These are phyloP conservation scores for Batkoa obscura DNA, from an alignment of 371 early-diverging fungal species.

Conservation along the genomic window DNA sequence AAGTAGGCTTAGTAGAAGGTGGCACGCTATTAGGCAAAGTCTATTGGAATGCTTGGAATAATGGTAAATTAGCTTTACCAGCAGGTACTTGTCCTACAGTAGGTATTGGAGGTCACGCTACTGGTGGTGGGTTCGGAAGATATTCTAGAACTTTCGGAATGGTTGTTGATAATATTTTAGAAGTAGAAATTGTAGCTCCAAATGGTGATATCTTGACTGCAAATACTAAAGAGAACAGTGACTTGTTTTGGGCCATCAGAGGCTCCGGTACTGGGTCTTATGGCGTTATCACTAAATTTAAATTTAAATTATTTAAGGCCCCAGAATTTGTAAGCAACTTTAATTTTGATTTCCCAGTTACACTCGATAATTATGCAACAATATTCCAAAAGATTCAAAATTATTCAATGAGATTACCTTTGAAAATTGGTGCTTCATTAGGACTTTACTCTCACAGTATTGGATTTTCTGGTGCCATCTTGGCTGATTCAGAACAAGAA, in stretches of 20 bases:
- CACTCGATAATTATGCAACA: neutral
- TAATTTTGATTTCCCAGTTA: neutral
- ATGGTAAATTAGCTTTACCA: conserved; percentile 12
- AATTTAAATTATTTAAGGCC: conserved; percentile 12
- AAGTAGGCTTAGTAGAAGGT: conserved; percentile 11
- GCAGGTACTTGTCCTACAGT: conserved; percentile 19
- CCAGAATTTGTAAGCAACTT: conserved; percentile 9
- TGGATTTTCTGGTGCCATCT: neutral
- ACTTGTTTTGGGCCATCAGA: conserved; percentile 20
- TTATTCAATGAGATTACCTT: neutral
- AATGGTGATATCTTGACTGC: conserved; percentile 13
- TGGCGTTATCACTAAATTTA: conserved; percentile 19
- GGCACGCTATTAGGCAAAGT: conserved; percentile 15
- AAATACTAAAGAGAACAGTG: conserved; percentile 9
- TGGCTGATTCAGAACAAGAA: neutral
- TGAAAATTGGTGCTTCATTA: neutral
- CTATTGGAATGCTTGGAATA: conserved; percentile 9
- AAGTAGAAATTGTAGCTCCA: conserved; percentile 11
- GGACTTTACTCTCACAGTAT: neutral
- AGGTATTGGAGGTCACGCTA: conserved; percentile 16
- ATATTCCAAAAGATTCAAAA: neutral
- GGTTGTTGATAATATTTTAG: conserved; percentile 14
- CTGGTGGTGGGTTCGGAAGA: conserved; percentile 19
- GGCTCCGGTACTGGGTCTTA: conserved; percentile 19
- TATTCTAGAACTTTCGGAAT: conserved; percentile 15